Percentiles rank a stretch among this genome's conserved stretches.
These are phyloP conservation scores for Pleurostoma richardsiae DNA, from an alignment of 2,329 filamentous ascomycete species.

Conservation along the genomic window DNA sequence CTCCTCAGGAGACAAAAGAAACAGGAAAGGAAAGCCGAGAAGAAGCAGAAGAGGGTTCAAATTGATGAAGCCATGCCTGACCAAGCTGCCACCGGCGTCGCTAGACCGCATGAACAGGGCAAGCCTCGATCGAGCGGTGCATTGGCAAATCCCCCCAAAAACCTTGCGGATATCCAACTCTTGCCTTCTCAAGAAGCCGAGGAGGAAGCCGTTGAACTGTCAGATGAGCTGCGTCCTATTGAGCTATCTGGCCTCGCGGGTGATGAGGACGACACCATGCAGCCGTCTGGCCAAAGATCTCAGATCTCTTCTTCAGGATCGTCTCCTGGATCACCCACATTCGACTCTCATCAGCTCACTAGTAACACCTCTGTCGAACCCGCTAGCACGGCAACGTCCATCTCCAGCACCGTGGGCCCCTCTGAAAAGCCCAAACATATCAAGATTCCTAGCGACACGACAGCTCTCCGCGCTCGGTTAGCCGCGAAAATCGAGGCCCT, in stretches of 20 bases:
- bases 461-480: constrained; percentile 72
- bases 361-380: constrained; percentile 35
- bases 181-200: constrained; percentile 17
- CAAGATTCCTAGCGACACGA: constrained; percentile 65
- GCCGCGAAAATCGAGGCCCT: constrained; percentile 80
- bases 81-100: constrained; percentile 11
- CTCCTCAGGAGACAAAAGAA: constrained; percentile 16
- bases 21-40: constrained; percentile 13
- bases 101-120: constrained; percentile 22
- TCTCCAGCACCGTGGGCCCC: constrained; percentile 59
- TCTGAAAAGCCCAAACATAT: constrained; percentile 61
- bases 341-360: constrained; percentile 46
- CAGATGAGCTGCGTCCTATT: constrained; percentile 31
- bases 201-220: constrained; percentile 18
- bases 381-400: constrained; percentile 61
- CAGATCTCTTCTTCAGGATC: constrained; percentile 34
- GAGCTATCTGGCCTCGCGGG: constrained; percentile 42
- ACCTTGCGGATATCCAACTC: constrained; percentile 29
- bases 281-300: constrained; percentile 12
- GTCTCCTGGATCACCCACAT: constrained; percentile 53
- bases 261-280: constrained; percentile 34
- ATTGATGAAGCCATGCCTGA: constrained; percentile 11
- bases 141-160: constrained; percentile 49
- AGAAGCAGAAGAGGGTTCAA: constrained; percentile 11
- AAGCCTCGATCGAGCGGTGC: constrained; percentile 50